phyloP scores from a whole-genome alignment of 345 rosid genomes.

The Brassica nigra region DNA sequence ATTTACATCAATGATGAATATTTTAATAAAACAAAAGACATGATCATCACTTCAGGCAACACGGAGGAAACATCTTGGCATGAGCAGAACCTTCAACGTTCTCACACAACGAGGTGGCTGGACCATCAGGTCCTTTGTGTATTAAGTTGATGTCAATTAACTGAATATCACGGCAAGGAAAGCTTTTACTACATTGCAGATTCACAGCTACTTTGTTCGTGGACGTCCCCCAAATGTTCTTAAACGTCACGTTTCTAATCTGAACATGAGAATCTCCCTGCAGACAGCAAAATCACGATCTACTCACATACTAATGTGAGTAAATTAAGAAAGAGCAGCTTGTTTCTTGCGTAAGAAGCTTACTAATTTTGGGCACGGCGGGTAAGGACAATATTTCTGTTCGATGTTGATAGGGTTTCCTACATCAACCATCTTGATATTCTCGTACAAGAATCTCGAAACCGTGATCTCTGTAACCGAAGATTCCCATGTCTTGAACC shows the following conservation, averaged over 20 bases:
- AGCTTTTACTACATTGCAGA: slow-evolving; percentile 28
- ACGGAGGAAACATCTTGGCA: slow-evolving; percentile 27
- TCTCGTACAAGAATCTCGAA: slow-evolving; percentile 1
- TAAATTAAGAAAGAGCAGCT: background rate
- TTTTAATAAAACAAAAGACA: background rate
- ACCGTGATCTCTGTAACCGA: background rate
- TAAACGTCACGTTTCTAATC: slow-evolving; percentile 32
- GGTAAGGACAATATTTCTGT: slow-evolving; percentile 18
- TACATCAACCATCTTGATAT: slow-evolving; percentile 19
- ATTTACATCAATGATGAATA: background rate
- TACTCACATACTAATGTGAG: background rate
- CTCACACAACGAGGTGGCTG: slow-evolving; percentile 30
- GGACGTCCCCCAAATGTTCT: slow-evolving; percentile 41
- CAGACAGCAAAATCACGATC: background rate
- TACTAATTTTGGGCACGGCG: background rate
- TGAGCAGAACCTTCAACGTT: slow-evolving; percentile 12
- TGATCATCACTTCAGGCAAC: background rate
- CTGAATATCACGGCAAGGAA: slow-evolving; percentile 32
- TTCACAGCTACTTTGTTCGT: slow-evolving; percentile 8
- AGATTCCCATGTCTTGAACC: slow-evolving; percentile 30
- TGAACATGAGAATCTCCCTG: slow-evolving; percentile 41
- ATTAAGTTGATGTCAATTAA: slow-evolving; percentile 32
- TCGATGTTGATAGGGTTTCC: slow-evolving; percentile 2
- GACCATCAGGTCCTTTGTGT: background rate
- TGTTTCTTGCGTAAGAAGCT: slow-evolving; percentile 14